Base-by-base conservation (phyloP, 169 alveolate genomes). In the Blepharisma undulans region DNA sequence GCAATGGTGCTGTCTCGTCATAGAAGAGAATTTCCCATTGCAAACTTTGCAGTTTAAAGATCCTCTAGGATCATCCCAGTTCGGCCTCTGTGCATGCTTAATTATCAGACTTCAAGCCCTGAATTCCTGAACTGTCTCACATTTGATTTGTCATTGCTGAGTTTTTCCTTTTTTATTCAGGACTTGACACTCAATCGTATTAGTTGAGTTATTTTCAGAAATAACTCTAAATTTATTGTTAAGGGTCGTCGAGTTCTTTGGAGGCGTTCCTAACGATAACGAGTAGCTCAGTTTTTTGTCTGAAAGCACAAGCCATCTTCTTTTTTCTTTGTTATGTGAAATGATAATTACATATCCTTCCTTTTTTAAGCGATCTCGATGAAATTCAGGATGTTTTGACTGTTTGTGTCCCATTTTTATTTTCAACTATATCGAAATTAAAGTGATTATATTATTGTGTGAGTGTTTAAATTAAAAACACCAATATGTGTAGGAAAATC, bases 1-100 rank as follows among this genome's bases (percentile, higher is more conserved):
- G 80, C 80, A 74, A 29, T 74, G 80, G 16, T 74, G 80, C 80
- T 74, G 80, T 18, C 80, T 74, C 7, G 48, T 74, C 30, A 74
- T 74, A 74, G 80, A 18, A 10, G 80, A 74, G 33, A 74, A 74
- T 22, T 74, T 29, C 18, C 33, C 33, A 25, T 29, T 29, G 80
- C 80, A 74, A 29, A 74, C 33, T 74, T 29, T 22, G 16, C 80
- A 74, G 80, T 74, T 22, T 14, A 74, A 29, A 25, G 27, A 0
- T 74, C 33, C 36, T 6, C 33, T 74, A 29, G 80, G 80, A 18
- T 74, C 36, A 22, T 74, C 80, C 16, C 80, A 74, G 12, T 25
- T 29, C 7, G 80, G 80, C 12, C 80, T 74, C 33, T 74, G 29
- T 4, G 80, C 80, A 48, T 48, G 66, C 66, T 48, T 48, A 48